phyloP scores from a whole-genome alignment of 2,329 filamentous ascomycete genomes.

The Neonectria magnoliae region DNA sequence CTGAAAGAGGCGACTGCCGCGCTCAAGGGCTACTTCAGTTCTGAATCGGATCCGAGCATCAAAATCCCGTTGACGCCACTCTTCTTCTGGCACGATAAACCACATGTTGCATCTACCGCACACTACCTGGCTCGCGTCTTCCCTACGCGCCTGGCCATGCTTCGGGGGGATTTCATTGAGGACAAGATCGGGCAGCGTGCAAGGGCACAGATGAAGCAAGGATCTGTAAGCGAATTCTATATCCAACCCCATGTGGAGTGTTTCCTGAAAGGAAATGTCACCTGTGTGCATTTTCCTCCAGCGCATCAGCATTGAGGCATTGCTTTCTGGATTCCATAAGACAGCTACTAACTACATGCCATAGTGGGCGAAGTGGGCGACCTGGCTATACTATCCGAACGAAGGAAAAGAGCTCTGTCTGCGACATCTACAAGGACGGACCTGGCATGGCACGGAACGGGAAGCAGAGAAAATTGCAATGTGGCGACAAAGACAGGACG shows the following conservation, averaged over 20 bases:
- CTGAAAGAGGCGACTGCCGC: slow-evolving; percentile 54
- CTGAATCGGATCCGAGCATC: slow-evolving; percentile 3
- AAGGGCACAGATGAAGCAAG: slow-evolving; percentile 66
- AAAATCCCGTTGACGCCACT: slow-evolving; percentile 61
- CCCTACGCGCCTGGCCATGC: slow-evolving; percentile 59
- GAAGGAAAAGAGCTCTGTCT: slow-evolving; percentile 58
- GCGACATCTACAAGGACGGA: slow-evolving; percentile 61
- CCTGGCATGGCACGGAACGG: slow-evolving; percentile 53
- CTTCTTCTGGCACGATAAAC: slow-evolving; percentile 70
- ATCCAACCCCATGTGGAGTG: not conserved
- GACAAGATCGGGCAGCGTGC: slow-evolving; percentile 65
- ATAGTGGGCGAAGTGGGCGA: slow-evolving; percentile 62
- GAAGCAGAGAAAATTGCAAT: slow-evolving; percentile 30
- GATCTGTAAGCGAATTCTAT: slow-evolving; percentile 38
- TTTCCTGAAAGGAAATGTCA: not conserved
- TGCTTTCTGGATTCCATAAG: not conserved
- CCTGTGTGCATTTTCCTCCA: not conserved
- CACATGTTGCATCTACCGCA: slow-evolving; percentile 58
- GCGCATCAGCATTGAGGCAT: not conserved
- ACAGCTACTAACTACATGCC: not conserved
- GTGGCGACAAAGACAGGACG: slow-evolving; percentile 25
- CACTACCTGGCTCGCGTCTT: slow-evolving; percentile 64
- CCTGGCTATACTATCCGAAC: slow-evolving; percentile 64
- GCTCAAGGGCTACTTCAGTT: slow-evolving; percentile 54
- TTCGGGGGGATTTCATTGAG: slow-evolving; percentile 65